Conservation (phyloP, 352 stramenopile genomes). For the Pythium scleroteichum region DNA sequence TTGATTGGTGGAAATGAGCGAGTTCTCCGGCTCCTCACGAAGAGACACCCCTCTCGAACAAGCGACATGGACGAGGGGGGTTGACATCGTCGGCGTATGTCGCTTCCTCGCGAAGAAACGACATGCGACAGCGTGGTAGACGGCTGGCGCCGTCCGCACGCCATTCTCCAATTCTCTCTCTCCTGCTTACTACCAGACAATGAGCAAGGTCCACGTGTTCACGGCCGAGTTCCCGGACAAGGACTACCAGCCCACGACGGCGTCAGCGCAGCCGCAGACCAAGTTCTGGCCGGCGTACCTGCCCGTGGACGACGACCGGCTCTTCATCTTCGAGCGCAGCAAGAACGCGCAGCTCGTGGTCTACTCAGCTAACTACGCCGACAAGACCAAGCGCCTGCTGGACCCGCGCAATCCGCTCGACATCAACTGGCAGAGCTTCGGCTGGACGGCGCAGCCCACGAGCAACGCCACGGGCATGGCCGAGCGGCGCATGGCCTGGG, state of each 20-base stretch:
- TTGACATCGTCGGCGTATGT: not conserved
- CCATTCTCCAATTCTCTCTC: slow-evolving; percentile 7
- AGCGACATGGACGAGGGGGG: not conserved
- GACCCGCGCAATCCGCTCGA: slow-evolving; percentile 69
- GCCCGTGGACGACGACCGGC: slow-evolving; percentile 52
- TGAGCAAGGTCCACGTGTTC: slow-evolving; percentile 43
- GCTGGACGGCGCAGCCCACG: slow-evolving; percentile 66
- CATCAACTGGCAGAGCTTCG: slow-evolving; percentile 85
- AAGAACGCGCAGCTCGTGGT: slow-evolving; percentile 84
- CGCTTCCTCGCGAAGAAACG: slow-evolving; percentile 7
- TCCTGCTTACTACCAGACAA: not conserved
- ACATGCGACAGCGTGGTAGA: slow-evolving; percentile 11
- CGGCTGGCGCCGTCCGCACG: not conserved
- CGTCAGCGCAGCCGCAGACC: slow-evolving; percentile 56
- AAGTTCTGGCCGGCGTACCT: slow-evolving; percentile 73
- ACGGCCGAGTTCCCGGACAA: slow-evolving; percentile 72
- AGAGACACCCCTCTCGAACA: slow-evolving; percentile 1
- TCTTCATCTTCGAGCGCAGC: slow-evolving; percentile 77
- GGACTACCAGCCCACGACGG: slow-evolving; percentile 65
- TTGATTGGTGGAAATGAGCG: too few relatives aligned
- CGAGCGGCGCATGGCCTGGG: slow-evolving; percentile 70
- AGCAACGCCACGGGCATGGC: slow-evolving; percentile 67
- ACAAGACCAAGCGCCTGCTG: slow-evolving; percentile 47
- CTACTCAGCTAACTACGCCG: slow-evolving; percentile 66
- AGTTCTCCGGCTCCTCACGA: too few relatives aligned